Base-by-base conservation (phyloP, 2,329 filamentous ascomycete genomes). In the Esteya vermicola region DNA sequence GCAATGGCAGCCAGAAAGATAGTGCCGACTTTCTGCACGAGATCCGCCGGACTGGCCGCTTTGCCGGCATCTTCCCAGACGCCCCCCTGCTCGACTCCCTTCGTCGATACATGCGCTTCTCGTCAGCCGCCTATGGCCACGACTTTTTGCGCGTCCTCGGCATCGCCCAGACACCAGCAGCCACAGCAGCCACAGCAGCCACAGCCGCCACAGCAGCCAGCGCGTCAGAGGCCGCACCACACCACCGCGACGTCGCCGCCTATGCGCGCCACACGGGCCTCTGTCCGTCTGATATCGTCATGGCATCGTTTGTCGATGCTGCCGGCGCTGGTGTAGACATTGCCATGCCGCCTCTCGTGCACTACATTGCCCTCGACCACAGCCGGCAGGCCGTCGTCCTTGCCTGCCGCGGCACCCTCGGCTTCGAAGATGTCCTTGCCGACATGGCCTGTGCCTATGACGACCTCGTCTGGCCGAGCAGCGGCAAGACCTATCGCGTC, bases 381-480 rank as follows among this genome's bases (percentile, higher is more conserved):
- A 74, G 78, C 38, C 78, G 78, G 2, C 78, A 76, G 50, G 78
- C 80, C 0, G 74, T 85, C 0, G 78, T 85, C 0, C 61, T 85
- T n/a, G 77, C 78, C 2, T 80, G 81, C 38, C 70, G 80, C 28
- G 80, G 80, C 2, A 85, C 80, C 0, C 63, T 82, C 30, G 80
- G 80, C 0, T 83, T 84, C 44, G 79, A 84, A 50, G 80, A 85
- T 51, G 72, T 84, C 20, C 59, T 85, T 27, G 78, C 78, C 0
- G 80, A 84, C 50, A 73, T 84, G 69, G 78, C 78, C 23, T 84
- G 79, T 55, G 79, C 82, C 35, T 84, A 83, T 46, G 78, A 81
- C 48, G 67, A 76, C 40, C 58, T 81, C 9, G 45, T 61, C 6
- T 79, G 80, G 76, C 67, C n/a, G n/a, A n/a, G n/a, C n/a, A n/a